These are phyloP conservation scores for Trichoderma hamatum DNA, from an alignment of 2,329 filamentous ascomycete species.

Conservation along the genomic window DNA sequence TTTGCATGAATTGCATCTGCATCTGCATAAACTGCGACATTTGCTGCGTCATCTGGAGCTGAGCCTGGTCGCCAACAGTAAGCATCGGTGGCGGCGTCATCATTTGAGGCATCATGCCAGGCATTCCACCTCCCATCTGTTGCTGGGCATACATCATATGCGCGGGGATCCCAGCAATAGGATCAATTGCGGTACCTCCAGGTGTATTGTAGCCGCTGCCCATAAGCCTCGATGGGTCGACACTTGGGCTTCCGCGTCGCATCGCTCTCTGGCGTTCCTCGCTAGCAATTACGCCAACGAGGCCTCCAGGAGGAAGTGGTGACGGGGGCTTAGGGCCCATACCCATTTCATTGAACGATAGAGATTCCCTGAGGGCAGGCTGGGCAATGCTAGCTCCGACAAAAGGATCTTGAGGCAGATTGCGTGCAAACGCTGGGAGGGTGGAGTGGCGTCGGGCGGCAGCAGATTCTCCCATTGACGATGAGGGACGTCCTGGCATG, in stretches of 20 bases:
- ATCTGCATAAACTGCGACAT: constrained; percentile 90
- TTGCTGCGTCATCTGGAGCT: constrained; percentile 79
- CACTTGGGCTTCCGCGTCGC: constrained; percentile 75
- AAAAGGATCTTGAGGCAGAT: constrained; percentile 83
- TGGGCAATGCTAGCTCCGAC: constrained; percentile 77
- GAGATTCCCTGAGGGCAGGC: constrained; percentile 71
- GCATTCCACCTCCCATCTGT: constrained; percentile 35
- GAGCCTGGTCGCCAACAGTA: constrained; percentile 69
- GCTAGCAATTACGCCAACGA: constrained; percentile 84
- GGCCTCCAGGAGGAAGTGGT: constrained; percentile 68
- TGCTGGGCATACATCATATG: constrained; percentile 45
- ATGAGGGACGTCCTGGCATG: constrained; percentile 57
- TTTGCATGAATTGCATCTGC: constrained; percentile 94
- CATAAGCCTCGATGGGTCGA: constrained; percentile 53
- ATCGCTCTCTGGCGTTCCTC: constrained; percentile 80
- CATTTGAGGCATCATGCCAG: constrained; percentile 37
- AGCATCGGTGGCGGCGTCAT: constrained; percentile 51
- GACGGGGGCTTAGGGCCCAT: constrained; percentile 43
- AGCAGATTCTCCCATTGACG: constrained; percentile 56
- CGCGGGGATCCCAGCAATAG: constrained; percentile 52
- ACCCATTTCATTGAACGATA: constrained; percentile 67
- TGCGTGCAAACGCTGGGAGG: constrained; percentile 80
- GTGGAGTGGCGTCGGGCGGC: constrained; percentile 44
- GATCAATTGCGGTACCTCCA: constrained; percentile 50
- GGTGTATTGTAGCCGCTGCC: constrained; percentile 41